Evolutionary conservation across 148 eudicot species (phyloP).

Genomic region (Fallopia convolvulus): DNA sequence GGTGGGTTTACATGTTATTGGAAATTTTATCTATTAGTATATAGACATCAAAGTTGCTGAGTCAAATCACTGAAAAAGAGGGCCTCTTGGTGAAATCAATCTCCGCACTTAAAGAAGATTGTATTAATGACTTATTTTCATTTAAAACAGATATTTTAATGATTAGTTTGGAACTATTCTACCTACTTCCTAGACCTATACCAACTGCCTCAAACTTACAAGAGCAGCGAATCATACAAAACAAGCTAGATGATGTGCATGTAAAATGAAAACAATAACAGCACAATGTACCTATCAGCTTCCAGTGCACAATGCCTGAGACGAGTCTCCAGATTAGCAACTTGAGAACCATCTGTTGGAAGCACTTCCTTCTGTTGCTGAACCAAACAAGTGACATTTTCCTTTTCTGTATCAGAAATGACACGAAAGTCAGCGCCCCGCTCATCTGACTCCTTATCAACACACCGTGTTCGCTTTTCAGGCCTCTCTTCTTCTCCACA

Average conservation of each 20-base stretch:
- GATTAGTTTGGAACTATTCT: constrained; percentile 41
- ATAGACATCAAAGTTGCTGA: not conserved
- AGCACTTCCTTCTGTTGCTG: constrained; percentile 93
- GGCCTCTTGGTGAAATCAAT: not conserved
- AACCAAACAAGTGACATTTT: constrained; percentile 55
- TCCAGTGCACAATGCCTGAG: constrained; percentile 59
- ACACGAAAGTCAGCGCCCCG: constrained; percentile 57
- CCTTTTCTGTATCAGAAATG: constrained; percentile 62
- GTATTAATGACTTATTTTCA: not conserved
- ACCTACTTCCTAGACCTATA: constrained; percentile 60
- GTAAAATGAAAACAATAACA: not conserved
- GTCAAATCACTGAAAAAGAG: not conserved
- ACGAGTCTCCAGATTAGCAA: constrained; percentile 63
- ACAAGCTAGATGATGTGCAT: not conserved
- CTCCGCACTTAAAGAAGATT: not conserved
- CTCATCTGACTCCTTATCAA: constrained; percentile 74
- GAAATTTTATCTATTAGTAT: not conserved
- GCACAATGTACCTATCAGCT: constrained; percentile 60
- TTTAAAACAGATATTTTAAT: not conserved
- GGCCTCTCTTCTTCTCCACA: constrained; percentile 75
- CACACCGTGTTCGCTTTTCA: constrained; percentile 58
- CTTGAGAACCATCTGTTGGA: constrained; percentile 78
- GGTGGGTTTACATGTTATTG: not conserved
- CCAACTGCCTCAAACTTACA: not conserved
- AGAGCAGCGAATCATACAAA: not conserved